Evolutionary conservation across 2,329 filamentous ascomycete species (phyloP).

Genomic region (Pyrenophora graminea): DNA sequence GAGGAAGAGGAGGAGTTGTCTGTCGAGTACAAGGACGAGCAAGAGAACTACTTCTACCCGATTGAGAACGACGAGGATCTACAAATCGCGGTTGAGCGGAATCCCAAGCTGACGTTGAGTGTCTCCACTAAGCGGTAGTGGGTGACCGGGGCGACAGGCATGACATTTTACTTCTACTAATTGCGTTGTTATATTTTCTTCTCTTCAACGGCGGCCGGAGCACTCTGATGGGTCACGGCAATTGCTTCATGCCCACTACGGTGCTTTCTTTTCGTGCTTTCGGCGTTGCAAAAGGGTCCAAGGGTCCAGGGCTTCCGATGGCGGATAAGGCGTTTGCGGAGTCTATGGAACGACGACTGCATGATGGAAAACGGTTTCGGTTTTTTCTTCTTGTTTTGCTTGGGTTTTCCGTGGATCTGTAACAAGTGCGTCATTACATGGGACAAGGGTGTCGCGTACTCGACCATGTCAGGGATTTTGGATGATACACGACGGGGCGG

Average conservation of each 20-base stretch:
- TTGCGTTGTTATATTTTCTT: conserved; percentile 1
- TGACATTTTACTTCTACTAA: conserved; percentile 3
- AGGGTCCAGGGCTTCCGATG: conserved; percentile 3
- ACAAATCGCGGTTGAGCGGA: conserved; percentile 76
- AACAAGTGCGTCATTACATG: background rate
- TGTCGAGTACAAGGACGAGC: conserved; percentile 85
- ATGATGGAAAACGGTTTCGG: conserved; percentile 10
- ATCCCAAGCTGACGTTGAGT: conserved; percentile 79
- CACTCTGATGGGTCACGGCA: background rate
- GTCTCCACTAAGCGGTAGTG: conserved; percentile 37
- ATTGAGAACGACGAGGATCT: conserved; percentile 81
- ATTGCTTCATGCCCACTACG: background rate
- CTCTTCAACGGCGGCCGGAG: background rate
- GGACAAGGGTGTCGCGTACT: background rate
- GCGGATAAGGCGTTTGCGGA: conserved; percentile 8
- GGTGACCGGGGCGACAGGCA: background rate
- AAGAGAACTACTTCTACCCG: conserved; percentile 72
- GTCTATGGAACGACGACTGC: conserved; percentile 4
- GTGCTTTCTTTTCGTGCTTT: conserved; percentile 8
- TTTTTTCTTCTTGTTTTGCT: background rate
- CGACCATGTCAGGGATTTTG: conserved; percentile 1
- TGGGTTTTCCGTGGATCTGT: background rate
- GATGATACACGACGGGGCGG: background rate
- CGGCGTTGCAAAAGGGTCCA: conserved; percentile 19
- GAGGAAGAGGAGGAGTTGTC: conserved; percentile 68